These are phyloP conservation scores for Coemansia sp. DNA, from an alignment of 192 early-diverging fungal genomes.

Conservation along the genomic window DNA sequence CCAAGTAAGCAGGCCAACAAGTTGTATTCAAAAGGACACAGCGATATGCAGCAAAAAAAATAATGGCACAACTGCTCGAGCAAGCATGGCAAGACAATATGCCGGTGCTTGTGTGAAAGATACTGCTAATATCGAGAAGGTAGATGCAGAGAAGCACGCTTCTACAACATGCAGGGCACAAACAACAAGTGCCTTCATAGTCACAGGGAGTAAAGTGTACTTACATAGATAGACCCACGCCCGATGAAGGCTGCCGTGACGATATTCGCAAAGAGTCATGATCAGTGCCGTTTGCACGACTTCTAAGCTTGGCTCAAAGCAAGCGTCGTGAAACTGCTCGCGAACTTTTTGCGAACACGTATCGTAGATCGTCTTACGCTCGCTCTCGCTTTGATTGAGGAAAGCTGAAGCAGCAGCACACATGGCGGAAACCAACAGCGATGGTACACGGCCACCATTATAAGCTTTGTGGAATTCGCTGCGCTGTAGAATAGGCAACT, in stretches of 20 bases:
- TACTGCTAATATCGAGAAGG: neutral
- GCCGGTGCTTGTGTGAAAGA: neutral
- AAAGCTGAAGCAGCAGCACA: conserved; percentile 50
- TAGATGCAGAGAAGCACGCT: neutral
- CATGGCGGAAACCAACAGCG: conserved; percentile 48
- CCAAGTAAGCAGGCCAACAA: neutral
- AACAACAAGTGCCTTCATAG: neutral
- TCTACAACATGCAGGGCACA: conserved; percentile 7
- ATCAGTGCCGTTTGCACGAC: conserved; percentile 54
- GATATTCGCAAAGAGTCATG: conserved; percentile 56
- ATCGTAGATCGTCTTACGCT: conserved; percentile 45
- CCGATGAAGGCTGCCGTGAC: conserved; percentile 45
- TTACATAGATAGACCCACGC: conserved; percentile 57
- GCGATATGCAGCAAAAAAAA: neutral
- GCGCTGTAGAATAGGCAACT: conserved; percentile 46
- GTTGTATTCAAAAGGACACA: neutral
- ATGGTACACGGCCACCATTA: conserved; percentile 11
- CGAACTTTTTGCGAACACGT: conserved; percentile 50
- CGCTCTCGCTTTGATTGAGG: conserved; percentile 49
- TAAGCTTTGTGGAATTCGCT: conserved; percentile 29
- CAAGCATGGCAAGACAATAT: neutral
- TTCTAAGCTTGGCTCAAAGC: conserved; percentile 51
- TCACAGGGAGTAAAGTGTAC: conserved; percentile 6
- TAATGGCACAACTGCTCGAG: neutral
- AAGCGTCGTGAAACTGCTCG: conserved; percentile 52